Percentiles rank a stretch among this genome's conserved stretches.
Evolutionary conservation across 192 early-diverging fungal genomes (phyloP).

Genomic region (Umbelopsis vinacea): DNA sequence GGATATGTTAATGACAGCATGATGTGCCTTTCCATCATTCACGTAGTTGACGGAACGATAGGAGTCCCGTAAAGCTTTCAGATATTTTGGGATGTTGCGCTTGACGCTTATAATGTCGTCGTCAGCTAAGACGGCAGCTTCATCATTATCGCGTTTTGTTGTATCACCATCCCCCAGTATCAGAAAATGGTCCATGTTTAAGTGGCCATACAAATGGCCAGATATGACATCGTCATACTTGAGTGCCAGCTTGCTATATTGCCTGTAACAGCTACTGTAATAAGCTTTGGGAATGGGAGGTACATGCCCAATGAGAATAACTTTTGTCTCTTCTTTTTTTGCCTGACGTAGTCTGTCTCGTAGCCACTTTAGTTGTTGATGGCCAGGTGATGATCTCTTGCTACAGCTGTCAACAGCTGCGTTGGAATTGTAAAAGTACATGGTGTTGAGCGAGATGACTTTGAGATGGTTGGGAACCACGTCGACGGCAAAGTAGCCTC

Average conservation of each 20-base stretch:
- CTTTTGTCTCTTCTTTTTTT: constrained; percentile 19
- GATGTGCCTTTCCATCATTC: constrained; percentile 14
- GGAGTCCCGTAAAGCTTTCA: constrained; percentile 23
- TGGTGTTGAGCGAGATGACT: constrained; percentile 53
- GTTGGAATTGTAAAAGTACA: constrained; percentile 41
- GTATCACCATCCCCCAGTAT: constrained; percentile 21
- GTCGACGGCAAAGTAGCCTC: constrained; percentile 61
- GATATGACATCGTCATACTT: constrained; percentile 25
- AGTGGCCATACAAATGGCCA: constrained; percentile 28
- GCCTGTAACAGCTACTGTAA: constrained; percentile 21
- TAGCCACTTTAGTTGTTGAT: constrained; percentile 35
- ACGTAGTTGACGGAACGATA: constrained; percentile 23
- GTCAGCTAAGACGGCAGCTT: constrained; percentile 10
- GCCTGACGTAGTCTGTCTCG: constrained; percentile 26
- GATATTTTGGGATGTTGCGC: constrained; percentile 28
- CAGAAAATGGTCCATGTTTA: constrained; percentile 39
- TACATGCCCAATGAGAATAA: constrained; percentile 41
- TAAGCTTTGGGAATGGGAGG: constrained; percentile 36
- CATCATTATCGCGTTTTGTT: background rate
- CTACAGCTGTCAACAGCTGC: constrained; percentile 28
- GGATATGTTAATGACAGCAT: constrained; percentile 29
- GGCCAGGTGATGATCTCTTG: constrained; percentile 12
- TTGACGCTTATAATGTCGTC: constrained; percentile 1
- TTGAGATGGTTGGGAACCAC: constrained; percentile 47
- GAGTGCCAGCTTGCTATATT: constrained; percentile 25